phyloP scores from a whole-genome alignment of 176 grass and related monocot genomes.

The Bromus sterilis region DNA sequence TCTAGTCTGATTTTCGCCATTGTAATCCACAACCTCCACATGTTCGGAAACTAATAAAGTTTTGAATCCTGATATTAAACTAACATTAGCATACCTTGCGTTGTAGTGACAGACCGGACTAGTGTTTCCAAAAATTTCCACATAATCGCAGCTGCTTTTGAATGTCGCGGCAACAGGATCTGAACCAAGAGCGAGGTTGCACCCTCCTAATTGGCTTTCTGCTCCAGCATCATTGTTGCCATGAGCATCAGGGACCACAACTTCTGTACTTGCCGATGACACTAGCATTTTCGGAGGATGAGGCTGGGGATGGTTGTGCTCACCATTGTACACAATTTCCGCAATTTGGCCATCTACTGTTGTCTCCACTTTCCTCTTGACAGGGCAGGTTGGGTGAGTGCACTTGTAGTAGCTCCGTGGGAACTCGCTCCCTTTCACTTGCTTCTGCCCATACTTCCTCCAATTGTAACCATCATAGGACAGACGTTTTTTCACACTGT shows the following conservation, averaged over 20 bases:
- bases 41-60: not conserved
- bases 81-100: constrained; percentile 16
- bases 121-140: constrained; percentile 5
- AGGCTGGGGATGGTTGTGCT: constrained; percentile 54
- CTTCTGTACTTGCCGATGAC: constrained; percentile 1
- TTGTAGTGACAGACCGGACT: constrained; percentile 1
- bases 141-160: not conserved
- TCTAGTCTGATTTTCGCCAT: not conserved
- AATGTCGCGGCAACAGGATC: not conserved
- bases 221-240: not conserved
- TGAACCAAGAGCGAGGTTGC: not conserved
- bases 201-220: not conserved
- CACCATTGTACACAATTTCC: constrained; percentile 50
- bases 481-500: not conserved
- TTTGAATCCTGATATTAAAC: not conserved
- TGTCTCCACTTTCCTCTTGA: constrained; percentile 56
- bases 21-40: not conserved
- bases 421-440: constrained; percentile 56
- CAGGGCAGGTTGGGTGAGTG: constrained; percentile 48
- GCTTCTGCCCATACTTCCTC: constrained; percentile 71
- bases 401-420: constrained; percentile 72
- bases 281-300: not conserved
- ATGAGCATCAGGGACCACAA: not conserved
- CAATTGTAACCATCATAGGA: constrained; percentile 54
- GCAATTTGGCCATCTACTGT: constrained; percentile 35